Conservation (phyloP, 257 asterid species). For the Anisodus acutangulus region DNA sequence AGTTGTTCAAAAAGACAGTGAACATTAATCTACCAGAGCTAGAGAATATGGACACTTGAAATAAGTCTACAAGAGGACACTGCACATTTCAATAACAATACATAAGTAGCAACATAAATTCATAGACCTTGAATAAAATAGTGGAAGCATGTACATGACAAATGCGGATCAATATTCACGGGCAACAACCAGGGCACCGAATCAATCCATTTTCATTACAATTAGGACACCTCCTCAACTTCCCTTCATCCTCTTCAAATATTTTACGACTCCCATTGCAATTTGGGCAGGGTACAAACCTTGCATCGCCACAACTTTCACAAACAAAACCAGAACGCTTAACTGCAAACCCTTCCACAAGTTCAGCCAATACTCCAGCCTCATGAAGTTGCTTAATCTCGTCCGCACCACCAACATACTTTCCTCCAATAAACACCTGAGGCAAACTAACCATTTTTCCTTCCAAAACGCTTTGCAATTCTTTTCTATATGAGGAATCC, state of each 20-base stretch:
- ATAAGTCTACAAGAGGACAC: slow-evolving; percentile 21
- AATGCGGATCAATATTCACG: slow-evolving; percentile 10
- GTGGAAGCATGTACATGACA: slow-evolving; percentile 22
- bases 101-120: slow-evolving; percentile 21
- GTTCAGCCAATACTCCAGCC: slow-evolving; percentile 52
- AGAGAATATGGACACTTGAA: slow-evolving; percentile 21
- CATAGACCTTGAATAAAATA: slow-evolving; percentile 13
- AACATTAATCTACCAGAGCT: slow-evolving; percentile 2
- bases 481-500: slow-evolving; percentile 75
- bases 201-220: slow-evolving; percentile 49
- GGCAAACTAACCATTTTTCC: slow-evolving; percentile 64
- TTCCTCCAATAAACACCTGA: slow-evolving; percentile 79
- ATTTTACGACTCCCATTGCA: slow-evolving; percentile 68
- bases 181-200: slow-evolving; percentile 41
- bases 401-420: slow-evolving; percentile 63
- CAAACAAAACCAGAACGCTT: slow-evolving; percentile 44
- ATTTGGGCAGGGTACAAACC: slow-evolving; percentile 60
- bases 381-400: slow-evolving; percentile 54
- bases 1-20: slow-evolving; percentile 21
- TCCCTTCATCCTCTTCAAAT: slow-evolving; percentile 51
- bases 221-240: slow-evolving; percentile 34
- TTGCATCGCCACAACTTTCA: slow-evolving; percentile 55
- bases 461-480: slow-evolving; percentile 67
- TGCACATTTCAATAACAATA: slow-evolving; percentile 8
- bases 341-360: slow-evolving; percentile 54